Evolutionary conservation across 495 filamentous ascomycete species (phyloP).

Genomic region (Penicillium cataractarum): DNA sequence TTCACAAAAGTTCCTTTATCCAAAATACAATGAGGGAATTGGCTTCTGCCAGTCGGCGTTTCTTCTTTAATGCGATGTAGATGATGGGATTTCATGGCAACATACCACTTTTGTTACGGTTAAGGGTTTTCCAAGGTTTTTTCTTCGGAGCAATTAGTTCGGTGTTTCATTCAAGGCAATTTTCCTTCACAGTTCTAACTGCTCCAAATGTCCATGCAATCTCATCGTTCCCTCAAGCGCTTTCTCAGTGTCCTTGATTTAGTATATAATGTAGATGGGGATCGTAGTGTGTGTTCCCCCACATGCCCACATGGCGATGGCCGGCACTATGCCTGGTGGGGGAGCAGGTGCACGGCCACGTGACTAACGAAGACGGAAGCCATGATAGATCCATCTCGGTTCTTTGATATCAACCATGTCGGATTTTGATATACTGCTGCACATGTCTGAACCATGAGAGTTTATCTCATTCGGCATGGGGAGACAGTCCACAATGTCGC

Average conservation of each 20-base stretch:
- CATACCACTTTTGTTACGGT: conserved; percentile 38
- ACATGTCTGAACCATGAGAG: conserved; percentile 52
- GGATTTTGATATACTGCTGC: background rate
- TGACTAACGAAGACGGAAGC: background rate
- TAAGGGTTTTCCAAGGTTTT: conserved; percentile 15
- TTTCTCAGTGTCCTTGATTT: conserved; percentile 19
- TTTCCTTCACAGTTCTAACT: conserved; percentile 35
- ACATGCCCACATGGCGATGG: background rate
- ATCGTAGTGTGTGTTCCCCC: background rate
- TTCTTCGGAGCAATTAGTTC: conserved; percentile 37
- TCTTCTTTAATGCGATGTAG: conserved; percentile 33
- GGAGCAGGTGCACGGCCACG: background rate
- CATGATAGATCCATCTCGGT: background rate
- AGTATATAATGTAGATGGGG: background rate
- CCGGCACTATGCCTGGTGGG: no score
- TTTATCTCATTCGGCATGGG: conserved; percentile 82
- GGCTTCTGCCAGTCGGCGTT: conserved; percentile 35
- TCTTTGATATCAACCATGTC: background rate
- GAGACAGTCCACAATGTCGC: conserved; percentile 89
- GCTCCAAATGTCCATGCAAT: conserved; percentile 41
- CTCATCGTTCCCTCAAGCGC: conserved; percentile 35
- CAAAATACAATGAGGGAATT: conserved; percentile 31
- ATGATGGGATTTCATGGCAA: conserved; percentile 35
- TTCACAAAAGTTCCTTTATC: conserved; percentile 25
- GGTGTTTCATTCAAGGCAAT: conserved; percentile 39